Evolutionary conservation across 805 yeast genomes (phyloP).

Genomic region (Trichomonascus vanleenenianus): DNA sequence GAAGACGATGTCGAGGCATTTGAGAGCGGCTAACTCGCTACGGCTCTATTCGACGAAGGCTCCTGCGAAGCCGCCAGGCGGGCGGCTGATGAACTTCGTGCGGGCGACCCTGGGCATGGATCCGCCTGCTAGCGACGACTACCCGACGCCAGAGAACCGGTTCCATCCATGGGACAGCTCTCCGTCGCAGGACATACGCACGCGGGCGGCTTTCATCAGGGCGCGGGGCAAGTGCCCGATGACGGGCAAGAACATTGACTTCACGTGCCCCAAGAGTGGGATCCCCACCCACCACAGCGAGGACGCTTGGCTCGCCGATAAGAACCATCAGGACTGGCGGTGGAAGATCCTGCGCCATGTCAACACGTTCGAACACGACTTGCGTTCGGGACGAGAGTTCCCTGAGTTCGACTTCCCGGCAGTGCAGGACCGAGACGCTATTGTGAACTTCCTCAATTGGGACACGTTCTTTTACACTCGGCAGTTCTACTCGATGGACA

Average conservation of each 20-base stretch:
- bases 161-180: constrained; percentile 90
- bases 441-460: constrained; percentile 77
- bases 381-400: constrained; percentile 87
- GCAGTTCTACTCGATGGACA: constrained; percentile 90
- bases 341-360: constrained; percentile 77
- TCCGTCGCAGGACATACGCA: constrained; percentile 79
- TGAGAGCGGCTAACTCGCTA: not conserved
- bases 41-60: not conserved
- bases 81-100: constrained; percentile 10
- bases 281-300: constrained; percentile 91
- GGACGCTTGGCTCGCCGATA: constrained; percentile 84
- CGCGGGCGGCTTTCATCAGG: constrained; percentile 84
- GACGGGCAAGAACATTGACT: constrained; percentile 69
- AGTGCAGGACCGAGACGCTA: constrained; percentile 62
- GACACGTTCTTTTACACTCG: constrained; percentile 90
- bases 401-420: constrained; percentile 95
- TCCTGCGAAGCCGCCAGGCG: not conserved
- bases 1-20: not conserved
- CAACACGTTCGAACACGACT: constrained; percentile 88
- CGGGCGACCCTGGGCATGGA: constrained; percentile 44
- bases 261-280: constrained; percentile 88
- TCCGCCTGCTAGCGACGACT: constrained; percentile 55
- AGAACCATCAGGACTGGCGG: constrained; percentile 57
- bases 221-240: constrained; percentile 89
- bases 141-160: constrained; percentile 64